Conservation (phyloP, 805 yeast genomes). For the Candida awuae region DNA sequence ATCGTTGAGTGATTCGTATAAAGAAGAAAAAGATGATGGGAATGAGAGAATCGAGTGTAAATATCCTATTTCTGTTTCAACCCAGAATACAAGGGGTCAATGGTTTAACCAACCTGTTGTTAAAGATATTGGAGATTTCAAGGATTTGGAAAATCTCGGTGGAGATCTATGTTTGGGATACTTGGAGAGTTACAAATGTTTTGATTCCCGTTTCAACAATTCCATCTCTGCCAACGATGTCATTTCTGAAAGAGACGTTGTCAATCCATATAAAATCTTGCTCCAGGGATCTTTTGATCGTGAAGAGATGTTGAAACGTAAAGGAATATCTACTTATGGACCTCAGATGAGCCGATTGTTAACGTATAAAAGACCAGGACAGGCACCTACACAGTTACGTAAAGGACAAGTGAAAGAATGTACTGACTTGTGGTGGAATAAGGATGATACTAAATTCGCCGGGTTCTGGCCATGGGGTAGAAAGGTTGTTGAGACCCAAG, state of each 20-base stretch:
- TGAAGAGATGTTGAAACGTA: slow-evolving; percentile 4
- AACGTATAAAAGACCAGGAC: background rate
- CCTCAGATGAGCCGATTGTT: background rate
- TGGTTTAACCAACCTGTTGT: slow-evolving; percentile 24
- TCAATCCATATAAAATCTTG: background rate
- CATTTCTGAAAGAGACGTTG: too few relatives aligned
- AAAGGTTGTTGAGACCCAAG: background rate
- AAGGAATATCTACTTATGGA: background rate
- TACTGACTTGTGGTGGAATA: slow-evolving; percentile 1
- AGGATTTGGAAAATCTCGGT: slow-evolving; percentile 10
- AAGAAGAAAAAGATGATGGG: background rate
- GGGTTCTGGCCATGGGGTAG: slow-evolving; percentile 8
- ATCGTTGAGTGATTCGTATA: background rate
- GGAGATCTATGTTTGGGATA: slow-evolving; percentile 11
- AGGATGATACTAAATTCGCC: background rate
- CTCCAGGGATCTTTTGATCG: slow-evolving; percentile 8
- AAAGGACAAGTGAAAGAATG: background rate
- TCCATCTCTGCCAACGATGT: too few relatives aligned
- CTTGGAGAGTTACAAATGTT: slow-evolving; percentile 7
- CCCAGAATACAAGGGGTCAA: background rate
- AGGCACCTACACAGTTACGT: slow-evolving; percentile 1
- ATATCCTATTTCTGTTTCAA: slow-evolving; percentile 8
- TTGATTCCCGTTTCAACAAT: background rate
- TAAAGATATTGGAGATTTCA: slow-evolving; percentile 26
- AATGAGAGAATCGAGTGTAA: background rate